A percentile compares a stretch with the other conserved stretches of the same genome.
Conservation (phyloP, 805 yeast genomes). For the Ogataea parapolymorpha region DNA sequence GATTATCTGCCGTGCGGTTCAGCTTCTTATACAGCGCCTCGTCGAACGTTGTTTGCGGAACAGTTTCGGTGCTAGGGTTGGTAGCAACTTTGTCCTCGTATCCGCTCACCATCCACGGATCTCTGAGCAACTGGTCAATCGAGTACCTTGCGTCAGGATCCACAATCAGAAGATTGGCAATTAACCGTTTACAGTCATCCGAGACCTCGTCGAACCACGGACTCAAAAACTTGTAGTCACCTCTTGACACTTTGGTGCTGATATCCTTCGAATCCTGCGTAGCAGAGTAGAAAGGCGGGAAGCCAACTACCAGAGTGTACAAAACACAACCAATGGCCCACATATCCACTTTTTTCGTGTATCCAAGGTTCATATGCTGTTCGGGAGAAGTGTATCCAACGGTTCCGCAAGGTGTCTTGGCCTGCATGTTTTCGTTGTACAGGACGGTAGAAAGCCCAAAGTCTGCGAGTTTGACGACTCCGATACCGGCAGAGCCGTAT, state of each 20-base stretch:
- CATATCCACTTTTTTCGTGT: constrained; percentile 65
- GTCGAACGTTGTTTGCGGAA: constrained; percentile 29
- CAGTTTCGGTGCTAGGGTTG: constrained; percentile 22
- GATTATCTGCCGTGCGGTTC: constrained; percentile 25
- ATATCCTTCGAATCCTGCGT: constrained; percentile 50
- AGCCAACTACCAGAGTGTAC: constrained; percentile 67
- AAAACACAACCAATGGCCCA: constrained; percentile 74
- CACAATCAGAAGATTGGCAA: constrained; percentile 61
- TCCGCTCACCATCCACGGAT: constrained; percentile 59
- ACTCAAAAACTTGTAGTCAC: constrained; percentile 66
- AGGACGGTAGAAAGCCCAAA: constrained; percentile 66
- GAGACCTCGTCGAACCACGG: constrained; percentile 93
- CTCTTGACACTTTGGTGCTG: constrained; percentile 65
- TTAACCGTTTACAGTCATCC: constrained; percentile 65
- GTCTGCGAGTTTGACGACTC: constrained; percentile 63
- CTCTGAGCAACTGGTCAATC: constrained; percentile 60
- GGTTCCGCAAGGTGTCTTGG: constrained; percentile 74
- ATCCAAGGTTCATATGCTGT: constrained; percentile 55
- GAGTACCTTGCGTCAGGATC: constrained; percentile 68
- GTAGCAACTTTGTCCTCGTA: constrained; percentile 22
- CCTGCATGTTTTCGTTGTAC: constrained; percentile 38
- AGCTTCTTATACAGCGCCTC: constrained; percentile 25
- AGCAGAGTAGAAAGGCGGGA: constrained; percentile 75
- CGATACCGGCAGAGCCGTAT: constrained; percentile 63
- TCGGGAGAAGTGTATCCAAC: constrained; percentile 77